Conservation (phyloP, 768 basidiomycete species). For the Calocera viscosa region DNA sequence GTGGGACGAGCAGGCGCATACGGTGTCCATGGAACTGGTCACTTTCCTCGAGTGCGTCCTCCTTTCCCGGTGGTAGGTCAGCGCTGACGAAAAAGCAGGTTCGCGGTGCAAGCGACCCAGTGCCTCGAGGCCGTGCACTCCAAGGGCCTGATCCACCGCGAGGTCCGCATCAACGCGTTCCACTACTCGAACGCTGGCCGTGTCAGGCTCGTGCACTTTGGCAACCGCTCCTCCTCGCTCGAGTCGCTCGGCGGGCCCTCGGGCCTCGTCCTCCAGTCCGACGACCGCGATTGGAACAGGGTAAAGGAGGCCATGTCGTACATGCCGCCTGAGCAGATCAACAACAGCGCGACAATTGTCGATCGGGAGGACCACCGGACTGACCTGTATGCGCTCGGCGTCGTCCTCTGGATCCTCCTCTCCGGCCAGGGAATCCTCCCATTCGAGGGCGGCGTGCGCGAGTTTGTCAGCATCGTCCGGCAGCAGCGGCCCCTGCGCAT, state of each 20-base stretch:
- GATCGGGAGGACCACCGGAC: slow-evolving; percentile 58
- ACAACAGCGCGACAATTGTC: slow-evolving; percentile 48
- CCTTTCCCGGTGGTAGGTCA: neutral
- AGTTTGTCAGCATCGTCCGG: slow-evolving; percentile 56
- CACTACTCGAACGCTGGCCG: slow-evolving; percentile 56
- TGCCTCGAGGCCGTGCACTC: slow-evolving; percentile 58
- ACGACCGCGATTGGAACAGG: slow-evolving; percentile 27
- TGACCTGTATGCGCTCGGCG: slow-evolving; percentile 61
- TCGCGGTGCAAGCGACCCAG: slow-evolving; percentile 61
- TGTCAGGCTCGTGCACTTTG: slow-evolving; percentile 60
- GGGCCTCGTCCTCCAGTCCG: slow-evolving; percentile 43
- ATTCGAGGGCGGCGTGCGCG: slow-evolving; percentile 45
- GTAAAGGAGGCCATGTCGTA: slow-evolving; percentile 67
- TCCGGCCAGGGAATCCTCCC: slow-evolving; percentile 55
- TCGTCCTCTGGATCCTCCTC: slow-evolving; percentile 58
- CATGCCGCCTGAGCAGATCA: slow-evolving; percentile 64
- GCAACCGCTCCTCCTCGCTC: slow-evolving; percentile 58
- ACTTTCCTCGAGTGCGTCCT: slow-evolving; percentile 54
- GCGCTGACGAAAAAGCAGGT: slow-evolving; percentile 31
- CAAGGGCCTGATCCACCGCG: slow-evolving; percentile 50
- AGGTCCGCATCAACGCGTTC: slow-evolving; percentile 68
- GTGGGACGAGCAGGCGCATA: slow-evolving; percentile 39
- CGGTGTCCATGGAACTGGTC: slow-evolving; percentile 55
- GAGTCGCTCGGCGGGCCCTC: slow-evolving; percentile 63
- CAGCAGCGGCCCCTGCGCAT: slow-evolving; percentile 64